Evolutionary conservation across 805 yeast species (phyloP), one percentile per base, ranked within the genome.

Genomic region (Teunomyces atbi): DNA sequence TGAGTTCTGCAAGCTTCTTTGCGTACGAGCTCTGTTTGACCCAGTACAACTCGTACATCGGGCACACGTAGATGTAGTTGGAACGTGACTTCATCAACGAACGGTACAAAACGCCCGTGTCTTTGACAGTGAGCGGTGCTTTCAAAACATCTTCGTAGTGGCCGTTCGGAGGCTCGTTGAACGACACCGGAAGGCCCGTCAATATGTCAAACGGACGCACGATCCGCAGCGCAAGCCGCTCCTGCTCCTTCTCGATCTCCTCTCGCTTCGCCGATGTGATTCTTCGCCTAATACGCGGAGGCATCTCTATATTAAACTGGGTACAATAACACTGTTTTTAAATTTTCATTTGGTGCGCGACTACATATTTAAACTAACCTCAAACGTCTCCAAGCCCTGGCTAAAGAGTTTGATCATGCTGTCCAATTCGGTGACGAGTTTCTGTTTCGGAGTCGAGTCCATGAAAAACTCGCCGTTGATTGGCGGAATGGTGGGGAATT

Each of bases 31-130:
- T 77, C 44, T 84, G 86, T 49, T 86, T 81, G 6, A 84, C 75
- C 96, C 97, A 92, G 56, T 83, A 89, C 40, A 85, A 72, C 48
- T 80, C 81, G 57, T 92, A 90, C 76, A 89, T 80, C 74, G 64
- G 83, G 58, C 50, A 84, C 61, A 87, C 88, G 79, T 35, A 82
- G 71, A 69, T 53, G 46, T 69, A 70, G 6, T 64, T 65, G 52
- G 76, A 77, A 30, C 98, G 71, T 0, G 97, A 91, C 32, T 79
- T 78, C 57, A 86, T 76, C 45, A 91, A 64, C 0, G 97, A 83
- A 26, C 81, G 75, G 57, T 86, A 85, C 6, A 87, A 60, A 0
- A 85, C 85, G 0, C 88, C 89, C 40, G 89, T 76, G 55, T 88
- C 96, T 56, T 80, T 81, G 8, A 85, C 74, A 0, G 87, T 76